phyloP scores from a whole-genome alignment of 176 grass and related monocot species.

The bread wheat (Triticum aestivum) region DNA sequence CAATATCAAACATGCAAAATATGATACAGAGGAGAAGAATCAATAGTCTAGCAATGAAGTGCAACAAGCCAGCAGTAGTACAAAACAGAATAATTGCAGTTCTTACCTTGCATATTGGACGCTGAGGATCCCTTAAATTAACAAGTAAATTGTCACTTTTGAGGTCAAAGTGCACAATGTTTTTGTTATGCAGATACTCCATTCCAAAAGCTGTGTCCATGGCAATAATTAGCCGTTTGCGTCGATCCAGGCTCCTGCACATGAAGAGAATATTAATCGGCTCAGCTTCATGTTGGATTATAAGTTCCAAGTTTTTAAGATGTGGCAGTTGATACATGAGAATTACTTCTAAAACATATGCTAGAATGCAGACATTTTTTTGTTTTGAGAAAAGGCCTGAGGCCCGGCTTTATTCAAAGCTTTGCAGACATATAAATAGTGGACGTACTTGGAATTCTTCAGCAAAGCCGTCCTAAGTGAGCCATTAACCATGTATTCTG shows the following conservation, averaged over 20 bases:
- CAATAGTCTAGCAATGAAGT: not conserved
- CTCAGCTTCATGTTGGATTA: slow-evolving; percentile 11
- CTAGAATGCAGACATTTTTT: not conserved
- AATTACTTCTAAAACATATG: slow-evolving; percentile 7
- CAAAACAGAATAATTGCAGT: not conserved
- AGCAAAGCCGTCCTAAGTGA: slow-evolving; percentile 85
- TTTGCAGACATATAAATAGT: slow-evolving; percentile 13
- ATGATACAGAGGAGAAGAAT: not conserved
- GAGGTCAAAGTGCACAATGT: slow-evolving; percentile 97
- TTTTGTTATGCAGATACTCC: slow-evolving; percentile 97
- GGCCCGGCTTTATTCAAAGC: not conserved
- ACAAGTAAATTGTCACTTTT: slow-evolving; percentile 99
- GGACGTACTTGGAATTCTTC: slow-evolving; percentile 82
- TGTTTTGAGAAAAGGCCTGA: not conserved
- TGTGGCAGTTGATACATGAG: not conserved
- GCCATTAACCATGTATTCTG: slow-evolving; percentile 99
- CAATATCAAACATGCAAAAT: not conserved
- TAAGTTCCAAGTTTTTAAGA: not conserved
- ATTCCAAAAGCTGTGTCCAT: slow-evolving; percentile 99
- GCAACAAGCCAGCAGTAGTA: not conserved
- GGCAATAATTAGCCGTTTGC: slow-evolving; percentile 83
- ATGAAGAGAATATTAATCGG: not conserved
- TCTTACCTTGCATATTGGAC: slow-evolving; percentile 98
- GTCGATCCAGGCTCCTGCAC: slow-evolving; percentile 68
- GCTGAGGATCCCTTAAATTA: slow-evolving; percentile 93